Base-by-base conservation (phyloP, 2,329 filamentous ascomycete species). In the Cordyceps javanica region DNA sequence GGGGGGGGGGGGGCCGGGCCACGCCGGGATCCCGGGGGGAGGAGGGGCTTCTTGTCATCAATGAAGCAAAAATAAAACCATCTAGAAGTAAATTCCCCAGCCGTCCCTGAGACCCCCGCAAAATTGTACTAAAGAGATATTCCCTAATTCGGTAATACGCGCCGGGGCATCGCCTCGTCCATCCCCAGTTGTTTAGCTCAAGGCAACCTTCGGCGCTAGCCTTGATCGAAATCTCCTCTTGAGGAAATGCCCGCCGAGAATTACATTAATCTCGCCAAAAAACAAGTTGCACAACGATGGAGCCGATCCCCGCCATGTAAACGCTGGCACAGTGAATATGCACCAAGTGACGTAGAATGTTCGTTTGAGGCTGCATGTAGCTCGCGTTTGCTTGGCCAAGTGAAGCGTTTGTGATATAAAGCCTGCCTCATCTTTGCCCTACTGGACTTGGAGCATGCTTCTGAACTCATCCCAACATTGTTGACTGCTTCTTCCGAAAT, bases 161-260 rank as follows among this genome's bases (percentile, higher is more conserved):
- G 51, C 51, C 51, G 51, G 38, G 16, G 42, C 19, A 13, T 30
- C 9, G 3, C 5, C 21, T 6, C 11, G 45, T 6, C 1, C 19
- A 2, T 6, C 30, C 6, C 44, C 21, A 21, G n/a, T n/a, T 14
- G 2, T n/a, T 34, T 21, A 10, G 50, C 26, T 34, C 39, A 3
- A 54, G 52, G 30, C n/a, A 53, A 45, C n/a, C 8, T 11, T 55
- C 52, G 52, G 52, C 52, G 52, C 52, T 55, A 55, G 41, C 5
- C 23, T 14, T 30, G 14, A 6, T 8, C 26, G 5, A 45, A 59
- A 59, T 55, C 25, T 26, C 57, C 52, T 30, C 8, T 55, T 59
- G 39, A 2, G 23, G 50, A 34, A 59, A 45, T 55, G n/a, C 36
- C 28, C 57, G 57, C 57, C 57, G 57, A 52, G 39, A 30, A 11